Evolutionary conservation across 257 asterid species (phyloP).

Genomic region (Solanum sejunctum): DNA sequence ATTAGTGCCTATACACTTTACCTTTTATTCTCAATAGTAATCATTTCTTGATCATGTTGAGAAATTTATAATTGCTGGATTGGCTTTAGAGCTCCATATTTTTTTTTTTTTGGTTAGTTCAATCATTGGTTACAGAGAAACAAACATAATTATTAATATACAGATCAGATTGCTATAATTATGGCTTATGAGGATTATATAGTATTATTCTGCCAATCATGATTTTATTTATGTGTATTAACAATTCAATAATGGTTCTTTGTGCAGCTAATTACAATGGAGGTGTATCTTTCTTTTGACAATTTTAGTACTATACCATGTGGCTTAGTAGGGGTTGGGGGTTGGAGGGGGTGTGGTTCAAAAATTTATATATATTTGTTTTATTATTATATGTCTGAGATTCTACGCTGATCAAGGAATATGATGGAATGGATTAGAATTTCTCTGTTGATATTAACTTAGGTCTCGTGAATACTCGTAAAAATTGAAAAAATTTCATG

Average conservation of each 20-base stretch:
- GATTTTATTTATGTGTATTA: not conserved
- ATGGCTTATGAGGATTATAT: not conserved
- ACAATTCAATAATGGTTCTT: not conserved
- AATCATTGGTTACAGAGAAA: constrained; percentile 27
- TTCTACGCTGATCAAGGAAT: not conserved
- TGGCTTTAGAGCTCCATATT: constrained; percentile 5
- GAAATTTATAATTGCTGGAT: constrained; percentile 16
- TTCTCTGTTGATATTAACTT: not conserved
- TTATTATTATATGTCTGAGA: not conserved
- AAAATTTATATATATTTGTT: not conserved
- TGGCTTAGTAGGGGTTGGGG: not conserved
- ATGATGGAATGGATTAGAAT: not conserved
- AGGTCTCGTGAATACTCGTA: not conserved
- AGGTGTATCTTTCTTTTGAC: not conserved
- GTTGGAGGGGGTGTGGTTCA: not conserved
- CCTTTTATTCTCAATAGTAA: constrained; percentile 19
- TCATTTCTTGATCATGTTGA: constrained; percentile 46
- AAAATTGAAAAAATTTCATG: not conserved
- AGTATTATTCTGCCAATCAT: not conserved
- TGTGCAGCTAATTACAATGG: not conserved
- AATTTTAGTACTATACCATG: not conserved
- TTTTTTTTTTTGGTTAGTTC: constrained; percentile 8
- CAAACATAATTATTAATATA: not conserved
- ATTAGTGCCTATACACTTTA: constrained; percentile 32
- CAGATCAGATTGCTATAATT: not conserved